Percentiles rank a stretch among this genome's conserved stretches.
Evolutionary conservation across 2,329 filamentous ascomycete genomes (phyloP).

Genomic region (Aciculosporium take): DNA sequence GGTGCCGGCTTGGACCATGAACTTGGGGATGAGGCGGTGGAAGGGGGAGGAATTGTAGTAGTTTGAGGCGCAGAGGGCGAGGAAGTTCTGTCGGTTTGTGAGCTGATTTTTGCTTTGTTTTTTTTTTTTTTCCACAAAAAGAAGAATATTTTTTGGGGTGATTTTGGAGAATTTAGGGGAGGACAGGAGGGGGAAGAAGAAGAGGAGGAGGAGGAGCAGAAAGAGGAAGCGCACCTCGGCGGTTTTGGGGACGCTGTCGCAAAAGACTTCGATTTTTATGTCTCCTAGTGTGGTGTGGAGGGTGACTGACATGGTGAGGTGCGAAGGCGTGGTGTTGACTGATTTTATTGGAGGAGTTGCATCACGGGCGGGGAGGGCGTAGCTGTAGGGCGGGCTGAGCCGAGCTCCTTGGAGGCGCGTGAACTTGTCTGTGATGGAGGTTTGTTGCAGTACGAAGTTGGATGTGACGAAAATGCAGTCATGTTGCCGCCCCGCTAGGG

Average conservation of each 20-base stretch:
- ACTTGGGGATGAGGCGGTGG: constrained; percentile 65
- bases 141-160: no score
- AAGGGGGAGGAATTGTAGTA: constrained; percentile 66
- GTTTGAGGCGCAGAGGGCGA: constrained; percentile 66
- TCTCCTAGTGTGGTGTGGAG: constrained; percentile 82
- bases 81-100: constrained; percentile 52
- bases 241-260: constrained; percentile 85
- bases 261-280: constrained; percentile 93
- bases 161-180: no score
- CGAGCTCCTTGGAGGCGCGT: no score
- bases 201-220: no score
- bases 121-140: background rate
- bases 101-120: background rate
- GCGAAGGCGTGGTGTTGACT: background rate
- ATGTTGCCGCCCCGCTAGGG: no score
- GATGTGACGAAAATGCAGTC: no score
- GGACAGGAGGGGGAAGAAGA: background rate
- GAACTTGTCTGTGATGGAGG: no score
- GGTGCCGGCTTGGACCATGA: constrained; percentile 68
- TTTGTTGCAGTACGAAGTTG: no score
- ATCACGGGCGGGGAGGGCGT: no score
- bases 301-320: constrained; percentile 44
- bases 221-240: constrained; percentile 67
- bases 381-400: no score
- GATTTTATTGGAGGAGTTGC: background rate